phyloP scores from a whole-genome alignment of 129 eudicot species.

The Daucus carota region DH1_v3.0 NC_030384.2:35656001-35656500 shows the following conservation, averaged over 20 bases:
- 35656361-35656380: not conserved
- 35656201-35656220: not conserved
- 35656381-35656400: not conserved
- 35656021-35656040: not conserved
- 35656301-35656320: not conserved
- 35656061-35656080: not conserved
- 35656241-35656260: not conserved
- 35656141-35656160: not conserved
- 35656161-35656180: not conserved
- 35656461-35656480: not conserved
- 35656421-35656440: not conserved
- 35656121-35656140: not conserved
- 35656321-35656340: not conserved
- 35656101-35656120: not conserved
- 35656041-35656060: not conserved
- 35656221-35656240: not conserved
- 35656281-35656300: not conserved
- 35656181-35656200: not conserved
- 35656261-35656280: not conserved
- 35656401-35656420: not conserved
- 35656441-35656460: not conserved
- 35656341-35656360: not conserved
- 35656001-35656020: not conserved
- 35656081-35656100: not conserved
- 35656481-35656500: not conserved